A percentile compares a stretch with the other conserved stretches of the same genome.
Conservation (phyloP, 768 basidiomycete species). For the Cystobasidium tubakii region DNA sequence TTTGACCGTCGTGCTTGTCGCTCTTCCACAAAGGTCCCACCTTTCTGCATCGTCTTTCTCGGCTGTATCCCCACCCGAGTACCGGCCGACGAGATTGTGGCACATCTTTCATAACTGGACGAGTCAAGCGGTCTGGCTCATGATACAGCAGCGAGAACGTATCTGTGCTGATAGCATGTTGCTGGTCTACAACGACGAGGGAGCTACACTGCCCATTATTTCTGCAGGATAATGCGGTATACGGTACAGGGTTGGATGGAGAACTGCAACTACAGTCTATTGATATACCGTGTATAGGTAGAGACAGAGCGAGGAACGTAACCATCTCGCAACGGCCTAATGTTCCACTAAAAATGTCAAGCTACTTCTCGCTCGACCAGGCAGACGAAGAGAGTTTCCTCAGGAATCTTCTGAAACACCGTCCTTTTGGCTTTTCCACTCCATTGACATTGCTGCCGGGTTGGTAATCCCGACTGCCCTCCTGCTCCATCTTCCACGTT, state of each 20-base stretch:
- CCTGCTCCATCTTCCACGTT: background rate
- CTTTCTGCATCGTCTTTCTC: background rate
- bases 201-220: background rate
- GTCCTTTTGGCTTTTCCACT: background rate
- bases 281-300: background rate
- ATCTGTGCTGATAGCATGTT: background rate
- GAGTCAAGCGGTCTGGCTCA: background rate
- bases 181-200: background rate
- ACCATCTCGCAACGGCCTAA: background rate
- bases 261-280: too few relatives aligned
- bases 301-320: background rate
- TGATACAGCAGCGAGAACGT: too few relatives aligned
- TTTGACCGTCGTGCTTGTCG: background rate
- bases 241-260: background rate
- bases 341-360: background rate
- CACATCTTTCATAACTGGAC: too few relatives aligned
- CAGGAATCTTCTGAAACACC: background rate
- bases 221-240: background rate
- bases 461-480: background rate
- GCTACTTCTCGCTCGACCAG: background rate
- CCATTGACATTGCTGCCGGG: background rate
- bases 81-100: too few relatives aligned
- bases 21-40: conserved; percentile 2
- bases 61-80: background rate
- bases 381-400: background rate